phyloP scores from a whole-genome alignment of 2,329 filamentous ascomycete species.

The Anthostomella pinea region DNA sequence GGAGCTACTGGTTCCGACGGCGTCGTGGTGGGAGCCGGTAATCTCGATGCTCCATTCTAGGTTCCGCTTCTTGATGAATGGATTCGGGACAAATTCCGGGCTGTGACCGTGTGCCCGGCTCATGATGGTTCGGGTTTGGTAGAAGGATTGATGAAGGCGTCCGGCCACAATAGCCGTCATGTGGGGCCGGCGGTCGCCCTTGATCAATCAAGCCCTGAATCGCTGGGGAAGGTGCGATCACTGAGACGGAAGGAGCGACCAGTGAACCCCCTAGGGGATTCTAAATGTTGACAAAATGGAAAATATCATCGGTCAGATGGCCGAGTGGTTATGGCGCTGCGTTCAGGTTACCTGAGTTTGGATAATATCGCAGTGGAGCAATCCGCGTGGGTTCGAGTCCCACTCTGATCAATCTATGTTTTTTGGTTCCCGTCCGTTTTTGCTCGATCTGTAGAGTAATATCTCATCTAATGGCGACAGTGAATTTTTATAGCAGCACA shows the following conservation, averaged over 20 bases:
- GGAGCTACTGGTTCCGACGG: constrained; percentile 11
- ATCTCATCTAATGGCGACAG: too few species aligned
- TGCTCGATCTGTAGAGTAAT: too few species aligned
- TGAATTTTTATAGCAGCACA: too few species aligned
- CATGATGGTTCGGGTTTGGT: constrained; percentile 24
- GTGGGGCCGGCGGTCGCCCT: too few species aligned
- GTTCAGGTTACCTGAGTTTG: constrained; percentile 24
- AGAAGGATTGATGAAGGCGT: too few species aligned
- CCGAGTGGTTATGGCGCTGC: constrained; percentile 31
- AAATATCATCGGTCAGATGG: constrained; percentile 19
- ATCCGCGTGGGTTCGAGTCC: constrained; percentile 41
- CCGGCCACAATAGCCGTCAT: too few species aligned
- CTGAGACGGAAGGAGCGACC: too few species aligned
- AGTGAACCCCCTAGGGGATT: too few species aligned
- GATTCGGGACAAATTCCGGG: constrained; percentile 40
- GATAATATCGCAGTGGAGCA: constrained; percentile 33
- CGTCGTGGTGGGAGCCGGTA: constrained; percentile 12
- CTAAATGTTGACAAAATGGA: not conserved
- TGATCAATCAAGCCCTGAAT: too few species aligned
- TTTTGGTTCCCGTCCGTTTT: not conserved
- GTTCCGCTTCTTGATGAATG: constrained; percentile 47
- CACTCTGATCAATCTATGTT: constrained; percentile 33
- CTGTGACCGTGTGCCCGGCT: constrained; percentile 31
- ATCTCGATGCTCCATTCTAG: constrained; percentile 40
- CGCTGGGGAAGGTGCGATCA: too few species aligned